A percentile compares a stretch with the other conserved stretches of the same genome.
Evolutionary conservation across 345 rosid genomes (phyloP).

Genomic region (Microcos paniculata): DNA sequence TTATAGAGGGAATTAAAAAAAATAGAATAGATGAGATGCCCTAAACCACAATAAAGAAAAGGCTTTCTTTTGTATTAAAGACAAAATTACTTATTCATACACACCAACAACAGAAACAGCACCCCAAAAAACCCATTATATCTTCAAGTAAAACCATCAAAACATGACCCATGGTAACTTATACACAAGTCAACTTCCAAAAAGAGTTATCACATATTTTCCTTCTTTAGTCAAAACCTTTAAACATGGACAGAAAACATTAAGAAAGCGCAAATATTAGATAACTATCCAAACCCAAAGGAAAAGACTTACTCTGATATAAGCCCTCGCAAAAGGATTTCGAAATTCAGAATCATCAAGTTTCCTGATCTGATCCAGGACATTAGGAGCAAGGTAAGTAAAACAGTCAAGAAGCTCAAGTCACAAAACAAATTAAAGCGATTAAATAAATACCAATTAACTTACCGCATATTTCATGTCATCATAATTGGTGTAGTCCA

Average conservation of each 20-base stretch:
- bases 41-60: background rate
- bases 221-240: background rate
- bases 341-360: constrained; percentile 18
- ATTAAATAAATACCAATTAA: background rate
- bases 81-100: background rate
- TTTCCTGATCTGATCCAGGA: constrained; percentile 13
- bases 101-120: background rate
- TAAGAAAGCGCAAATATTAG: background rate
- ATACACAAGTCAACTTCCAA: background rate
- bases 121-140: background rate
- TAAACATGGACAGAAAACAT: background rate
- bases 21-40: background rate
- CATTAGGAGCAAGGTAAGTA: background rate
- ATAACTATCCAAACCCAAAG: background rate
- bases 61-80: background rate
- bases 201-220: background rate
- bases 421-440: background rate
- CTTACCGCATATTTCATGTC: constrained; percentile 19
- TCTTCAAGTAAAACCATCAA: background rate
- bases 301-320: constrained; percentile 3
- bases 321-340: constrained; percentile 14
- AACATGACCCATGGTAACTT: background rate
- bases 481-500: constrained; percentile 14
- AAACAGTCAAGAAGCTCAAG: background rate
- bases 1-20: background rate